Base-by-base conservation (phyloP, 1,139 yeast genomes). In the Blastobotrys malaysiensis region DNA sequence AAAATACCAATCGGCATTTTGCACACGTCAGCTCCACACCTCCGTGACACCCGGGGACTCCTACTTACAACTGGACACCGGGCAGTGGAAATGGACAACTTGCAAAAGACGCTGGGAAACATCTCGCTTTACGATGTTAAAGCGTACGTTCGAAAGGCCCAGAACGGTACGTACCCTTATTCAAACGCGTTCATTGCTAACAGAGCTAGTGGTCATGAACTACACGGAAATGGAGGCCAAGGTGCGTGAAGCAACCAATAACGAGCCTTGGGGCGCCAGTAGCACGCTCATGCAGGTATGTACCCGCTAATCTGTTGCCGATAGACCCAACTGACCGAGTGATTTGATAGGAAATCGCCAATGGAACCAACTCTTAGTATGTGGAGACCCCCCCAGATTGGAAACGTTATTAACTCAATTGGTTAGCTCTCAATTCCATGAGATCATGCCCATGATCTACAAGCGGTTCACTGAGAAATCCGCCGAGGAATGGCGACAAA, bases 221-320 rank as follows among this genome's bases (percentile, higher is more conserved):
- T 84, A 88, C 71, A 88, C 97, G 11, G 97, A 89, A 61, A 90
- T 88, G 86, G 99, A 93, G 73, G 86, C 96, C 49, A 90, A 88
- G 71, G 99, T 90, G 19, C 83, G 99, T 59, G 98, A 93, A 71
- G 98, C 98, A 49, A 93, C 99, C 55, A 93, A 93, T 70, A 93
- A 93, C 69, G 99, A 93, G 71, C 99, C 99, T 1, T 93, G 99
- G 99, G 99, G 99, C n/a, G 95, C 97, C 2, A 84, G 96, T 1
- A 81, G 95, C 4, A 81, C 96, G 1, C 74, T 88, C 67, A 93
- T 95, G 98, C 87, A 74, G 60, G 66, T 64, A 57, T 20, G 65
- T 56, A 5, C 19, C 3, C 11, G 5, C 9, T 18, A n/a, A n/a
- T n/a, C n/a, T n/a, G n/a, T n/a, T n/a, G n/a, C n/a, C n/a, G n/a